phyloP scores from a whole-genome alignment of 192 early-diverging fungal genomes.

The Funneliformis geosporum region DNA sequence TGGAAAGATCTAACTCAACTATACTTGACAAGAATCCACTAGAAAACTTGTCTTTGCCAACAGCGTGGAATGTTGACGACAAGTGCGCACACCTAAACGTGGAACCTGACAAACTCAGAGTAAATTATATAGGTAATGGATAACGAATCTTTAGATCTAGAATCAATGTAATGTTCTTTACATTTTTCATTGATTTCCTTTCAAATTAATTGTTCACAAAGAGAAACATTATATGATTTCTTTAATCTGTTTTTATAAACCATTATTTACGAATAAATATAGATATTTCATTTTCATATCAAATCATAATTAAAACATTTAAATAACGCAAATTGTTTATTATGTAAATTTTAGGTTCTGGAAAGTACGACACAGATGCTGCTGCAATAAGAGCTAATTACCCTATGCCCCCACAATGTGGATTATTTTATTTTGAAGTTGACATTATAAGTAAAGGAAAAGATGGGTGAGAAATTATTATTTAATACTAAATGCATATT shows the following conservation, averaged over 20 bases:
- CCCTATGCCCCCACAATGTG: conserved; percentile 81
- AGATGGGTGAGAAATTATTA: conserved; percentile 60
- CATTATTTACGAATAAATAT: not conserved
- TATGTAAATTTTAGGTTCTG: conserved; percentile 49
- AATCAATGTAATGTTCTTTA: not conserved
- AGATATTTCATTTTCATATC: not conserved
- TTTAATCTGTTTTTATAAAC: not conserved
- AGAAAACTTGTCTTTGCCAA: conserved; percentile 48
- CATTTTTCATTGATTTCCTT: not conserved
- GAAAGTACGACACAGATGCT: conserved; percentile 76
- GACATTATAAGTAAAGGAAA: conserved; percentile 81
- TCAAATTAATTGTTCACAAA: not conserved
- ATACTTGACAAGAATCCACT: not conserved
- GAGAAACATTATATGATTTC: not conserved
- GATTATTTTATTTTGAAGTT: conserved; percentile 93
- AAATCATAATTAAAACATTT: not conserved
- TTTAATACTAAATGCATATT: not conserved
- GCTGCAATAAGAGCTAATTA: conserved; percentile 78
- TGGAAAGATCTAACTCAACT: not conserved
- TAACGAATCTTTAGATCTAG: not conserved
- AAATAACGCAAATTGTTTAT: not conserved
- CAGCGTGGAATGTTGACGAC: conserved; percentile 63
- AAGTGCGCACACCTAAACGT: conserved; percentile 56
- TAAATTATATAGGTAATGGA: conserved; percentile 57
- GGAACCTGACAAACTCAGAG: conserved; percentile 37